phyloP scores from a whole-genome alignment of 2,329 filamentous ascomycete species.

The Aspergillus uvarum region DNA sequence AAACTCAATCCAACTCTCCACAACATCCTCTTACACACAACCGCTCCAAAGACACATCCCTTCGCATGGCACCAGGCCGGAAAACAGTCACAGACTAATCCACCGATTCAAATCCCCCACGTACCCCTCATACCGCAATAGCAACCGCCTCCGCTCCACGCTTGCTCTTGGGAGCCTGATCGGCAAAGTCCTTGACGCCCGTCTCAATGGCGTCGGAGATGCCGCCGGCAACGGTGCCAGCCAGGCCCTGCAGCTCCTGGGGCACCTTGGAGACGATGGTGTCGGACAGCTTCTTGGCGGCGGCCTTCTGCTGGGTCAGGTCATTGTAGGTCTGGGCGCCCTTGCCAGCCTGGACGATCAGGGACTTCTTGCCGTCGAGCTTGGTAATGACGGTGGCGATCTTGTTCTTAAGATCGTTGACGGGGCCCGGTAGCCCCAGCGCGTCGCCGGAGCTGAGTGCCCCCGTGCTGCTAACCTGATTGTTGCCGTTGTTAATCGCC shows the following conservation, averaged over 20 bases:
- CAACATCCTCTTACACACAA: too few relatives aligned
- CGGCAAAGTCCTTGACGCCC: conserved; percentile 1
- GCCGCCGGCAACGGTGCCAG: not conserved
- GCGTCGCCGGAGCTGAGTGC: conserved; percentile 12
- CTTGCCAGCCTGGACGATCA: conserved; percentile 10
- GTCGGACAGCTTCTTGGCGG: conserved; percentile 6
- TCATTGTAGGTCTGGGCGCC: conserved; percentile 12
- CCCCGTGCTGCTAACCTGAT: conserved; percentile 7
- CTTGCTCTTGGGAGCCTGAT: not conserved
- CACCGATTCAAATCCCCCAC: too few relatives aligned
- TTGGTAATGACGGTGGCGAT: conserved; percentile 6
- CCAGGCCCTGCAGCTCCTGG: conserved; percentile 2
- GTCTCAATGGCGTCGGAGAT: conserved; percentile 5
- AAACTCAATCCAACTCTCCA: too few relatives aligned
- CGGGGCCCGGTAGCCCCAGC: conserved; percentile 13
- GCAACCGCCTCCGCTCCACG: too few relatives aligned
- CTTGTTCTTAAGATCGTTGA: conserved; percentile 14
- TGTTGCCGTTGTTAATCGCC: conserved; percentile 14
- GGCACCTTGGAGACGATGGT: conserved; percentile 10
- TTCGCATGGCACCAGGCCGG: too few relatives aligned
- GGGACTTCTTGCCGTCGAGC: conserved; percentile 10
- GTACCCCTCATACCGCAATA: too few relatives aligned
- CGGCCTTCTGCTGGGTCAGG: conserved; percentile 4
- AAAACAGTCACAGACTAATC: too few relatives aligned
- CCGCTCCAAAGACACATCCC: too few relatives aligned